These are phyloP conservation scores for Hypocrella siamensis DNA, from an alignment of 2,329 filamentous ascomycete species.

Conservation along the genomic window DNA sequence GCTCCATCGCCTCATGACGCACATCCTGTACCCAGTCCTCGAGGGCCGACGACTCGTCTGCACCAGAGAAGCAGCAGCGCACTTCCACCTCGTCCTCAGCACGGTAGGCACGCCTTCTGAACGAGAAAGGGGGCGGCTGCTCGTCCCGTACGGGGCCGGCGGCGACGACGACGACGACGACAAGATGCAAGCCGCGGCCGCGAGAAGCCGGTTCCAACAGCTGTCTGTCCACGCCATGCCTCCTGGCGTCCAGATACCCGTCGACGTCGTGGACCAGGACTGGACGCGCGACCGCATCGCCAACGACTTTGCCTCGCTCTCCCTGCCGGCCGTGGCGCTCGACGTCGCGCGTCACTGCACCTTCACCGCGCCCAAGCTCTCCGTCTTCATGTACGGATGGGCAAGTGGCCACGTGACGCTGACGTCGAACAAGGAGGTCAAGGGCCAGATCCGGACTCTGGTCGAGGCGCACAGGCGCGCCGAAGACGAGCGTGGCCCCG, in stretches of 20 bases:
- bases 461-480: conserved; percentile 13
- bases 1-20: conserved; percentile 16
- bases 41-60: conserved; percentile 17
- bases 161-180: no score
- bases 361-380: conserved; percentile 21
- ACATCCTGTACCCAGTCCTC: conserved; percentile 19
- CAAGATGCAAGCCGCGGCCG: background rate
- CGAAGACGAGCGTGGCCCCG: conserved; percentile 15
- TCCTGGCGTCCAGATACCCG: conserved; percentile 16
- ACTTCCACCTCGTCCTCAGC: conserved; percentile 20
- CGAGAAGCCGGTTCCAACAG: conserved; percentile 13
- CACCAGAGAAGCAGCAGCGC: conserved; percentile 21
- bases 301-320: conserved; percentile 9
- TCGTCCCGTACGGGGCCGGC: conserved; percentile 14
- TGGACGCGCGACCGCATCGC: conserved; percentile 13
- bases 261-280: conserved; percentile 13
- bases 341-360: conserved; percentile 15
- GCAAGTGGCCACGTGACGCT: conserved; percentile 16
- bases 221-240: conserved; percentile 18
- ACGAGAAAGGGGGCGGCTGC: conserved; percentile 16
- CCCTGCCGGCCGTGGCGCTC: conserved; percentile 17
- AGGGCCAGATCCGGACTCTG: conserved; percentile 18
- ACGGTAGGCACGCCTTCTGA: conserved; percentile 22
- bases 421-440: conserved; percentile 25
- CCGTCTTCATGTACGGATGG: conserved; percentile 25